phyloP scores from a whole-genome alignment of 208 protist genomes.

The Acanthamoeba rhysodes region DNA sequence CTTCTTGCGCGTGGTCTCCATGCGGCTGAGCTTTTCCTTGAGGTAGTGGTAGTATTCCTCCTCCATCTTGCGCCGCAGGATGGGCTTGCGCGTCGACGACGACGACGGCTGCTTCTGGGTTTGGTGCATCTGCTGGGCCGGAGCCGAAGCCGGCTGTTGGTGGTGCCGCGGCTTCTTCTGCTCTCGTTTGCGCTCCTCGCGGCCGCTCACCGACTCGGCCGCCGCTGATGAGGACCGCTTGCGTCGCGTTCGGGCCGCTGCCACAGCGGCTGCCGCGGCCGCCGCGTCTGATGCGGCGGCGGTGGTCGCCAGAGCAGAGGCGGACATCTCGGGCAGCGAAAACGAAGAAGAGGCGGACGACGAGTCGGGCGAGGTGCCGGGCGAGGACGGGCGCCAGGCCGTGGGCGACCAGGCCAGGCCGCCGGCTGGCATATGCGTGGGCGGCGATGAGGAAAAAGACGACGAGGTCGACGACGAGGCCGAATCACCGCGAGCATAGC shows the following conservation, averaged over 20 bases:
- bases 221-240: too few species aligned
- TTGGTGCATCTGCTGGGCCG: not conserved
- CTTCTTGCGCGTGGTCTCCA: conserved; percentile 32
- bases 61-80: conserved; percentile 36
- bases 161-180: too few species aligned
- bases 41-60: conserved; percentile 42
- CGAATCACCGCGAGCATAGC: not conserved
- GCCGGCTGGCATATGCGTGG: too few species aligned
- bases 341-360: not conserved
- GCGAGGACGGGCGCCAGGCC: not conserved
- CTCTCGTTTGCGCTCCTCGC: too few species aligned
- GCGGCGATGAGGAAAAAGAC: not conserved
- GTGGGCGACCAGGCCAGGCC: not conserved
- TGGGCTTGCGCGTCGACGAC: not conserved
- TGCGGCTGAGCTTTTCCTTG: conserved; percentile 19
- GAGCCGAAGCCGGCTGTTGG: not conserved
- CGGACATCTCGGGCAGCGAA: not conserved
- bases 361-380: not conserved
- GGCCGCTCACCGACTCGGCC: too few species aligned
- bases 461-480: not conserved
- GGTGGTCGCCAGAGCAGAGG: not conserved
- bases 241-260: too few species aligned
- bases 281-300: too few species aligned
- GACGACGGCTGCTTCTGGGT: not conserved
- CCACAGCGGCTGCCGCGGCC: too few species aligned